Percentiles rank a stretch among this genome's conserved stretches.
Evolutionary conservation across 768 basidiomycete species (phyloP).

Genomic region (Lactifluus subvellereus): DNA sequence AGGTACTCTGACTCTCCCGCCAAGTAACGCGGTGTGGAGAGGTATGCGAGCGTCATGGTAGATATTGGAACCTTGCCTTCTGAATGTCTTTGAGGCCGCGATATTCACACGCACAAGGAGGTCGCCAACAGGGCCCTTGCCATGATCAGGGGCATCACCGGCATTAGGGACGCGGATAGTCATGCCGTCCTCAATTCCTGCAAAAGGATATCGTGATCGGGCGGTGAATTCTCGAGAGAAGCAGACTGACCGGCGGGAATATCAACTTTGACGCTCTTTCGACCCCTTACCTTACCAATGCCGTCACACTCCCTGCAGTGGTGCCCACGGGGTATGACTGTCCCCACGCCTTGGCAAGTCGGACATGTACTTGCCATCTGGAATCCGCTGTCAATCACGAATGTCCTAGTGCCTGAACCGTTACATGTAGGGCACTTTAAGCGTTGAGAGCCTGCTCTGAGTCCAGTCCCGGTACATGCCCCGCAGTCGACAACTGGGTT

Average conservation of each 20-base stretch:
- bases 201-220: constrained; percentile 9
- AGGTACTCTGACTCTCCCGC: constrained; percentile 86
- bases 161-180: constrained; percentile 70
- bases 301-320: constrained; percentile 81
- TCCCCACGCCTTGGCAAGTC: constrained; percentile 75
- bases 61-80: constrained; percentile 85
- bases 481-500: constrained; percentile 79
- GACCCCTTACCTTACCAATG: constrained; percentile 78
- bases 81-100: constrained; percentile 74
- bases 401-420: constrained; percentile 84
- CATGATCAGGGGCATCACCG: constrained; percentile 80
- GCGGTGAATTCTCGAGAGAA: neutral
- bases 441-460: constrained; percentile 82
- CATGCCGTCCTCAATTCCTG: constrained; percentile 96
- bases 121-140: constrained; percentile 77
- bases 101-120: constrained; percentile 84
- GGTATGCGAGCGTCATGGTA: constrained; percentile 89
- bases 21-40: constrained; percentile 86
- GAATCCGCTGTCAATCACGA: constrained; percentile 89
- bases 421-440: constrained; percentile 73
- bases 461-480: constrained; percentile 79
- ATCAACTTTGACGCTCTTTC: constrained; percentile 71
- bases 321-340: constrained; percentile 67
- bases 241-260: constrained; percentile 72
- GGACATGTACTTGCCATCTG: constrained; percentile 93